Percentiles rank a stretch among this genome's conserved stretches.
Evolutionary conservation across 202 grass and related monocot genomes (phyloP).

Genomic region (Schoenoplectus triqueter): DNA sequence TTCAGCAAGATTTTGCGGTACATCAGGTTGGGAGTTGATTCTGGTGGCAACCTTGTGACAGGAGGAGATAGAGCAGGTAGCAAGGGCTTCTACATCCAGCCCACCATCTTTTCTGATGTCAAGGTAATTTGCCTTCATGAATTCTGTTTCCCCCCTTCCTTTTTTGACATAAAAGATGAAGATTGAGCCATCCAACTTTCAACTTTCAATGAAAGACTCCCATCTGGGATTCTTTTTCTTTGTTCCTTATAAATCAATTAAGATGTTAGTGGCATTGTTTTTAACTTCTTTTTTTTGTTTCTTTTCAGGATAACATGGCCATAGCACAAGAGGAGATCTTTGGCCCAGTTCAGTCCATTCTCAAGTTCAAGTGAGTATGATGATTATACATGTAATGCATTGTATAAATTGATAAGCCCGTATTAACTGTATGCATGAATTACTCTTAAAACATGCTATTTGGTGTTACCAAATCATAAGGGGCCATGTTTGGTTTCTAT

Average conservation of each 20-base stretch:
- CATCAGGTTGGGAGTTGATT: constrained; percentile 53
- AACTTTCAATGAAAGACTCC: constrained; percentile 79
- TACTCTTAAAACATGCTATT: neutral
- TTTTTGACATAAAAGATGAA: constrained; percentile 1
- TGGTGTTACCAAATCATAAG: neutral
- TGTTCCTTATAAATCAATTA: neutral
- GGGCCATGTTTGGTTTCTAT: neutral
- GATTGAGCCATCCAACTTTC: neutral
- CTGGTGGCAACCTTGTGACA: constrained; percentile 63
- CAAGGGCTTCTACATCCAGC: constrained; percentile 69
- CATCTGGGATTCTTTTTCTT: constrained; percentile 23
- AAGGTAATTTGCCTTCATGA: constrained; percentile 30
- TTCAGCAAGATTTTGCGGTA: constrained; percentile 69
- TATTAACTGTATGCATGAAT: neutral
- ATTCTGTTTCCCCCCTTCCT: constrained; percentile 1
- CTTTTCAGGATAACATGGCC: constrained; percentile 60
- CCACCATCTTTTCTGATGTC: constrained; percentile 68
- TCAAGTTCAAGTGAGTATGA: constrained; percentile 67
- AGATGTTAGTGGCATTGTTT: neutral
- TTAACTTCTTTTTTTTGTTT: neutral
- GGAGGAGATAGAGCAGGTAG: constrained; percentile 51
- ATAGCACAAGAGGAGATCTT: constrained; percentile 79
- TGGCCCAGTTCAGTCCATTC: constrained; percentile 70
- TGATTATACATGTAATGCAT: neutral
- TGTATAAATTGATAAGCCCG: neutral